A percentile compares a stretch with the other conserved stretches of the same genome.
phyloP scores from a whole-genome alignment of 441 rosid species.

The Adansonia grandidieri region DNA sequence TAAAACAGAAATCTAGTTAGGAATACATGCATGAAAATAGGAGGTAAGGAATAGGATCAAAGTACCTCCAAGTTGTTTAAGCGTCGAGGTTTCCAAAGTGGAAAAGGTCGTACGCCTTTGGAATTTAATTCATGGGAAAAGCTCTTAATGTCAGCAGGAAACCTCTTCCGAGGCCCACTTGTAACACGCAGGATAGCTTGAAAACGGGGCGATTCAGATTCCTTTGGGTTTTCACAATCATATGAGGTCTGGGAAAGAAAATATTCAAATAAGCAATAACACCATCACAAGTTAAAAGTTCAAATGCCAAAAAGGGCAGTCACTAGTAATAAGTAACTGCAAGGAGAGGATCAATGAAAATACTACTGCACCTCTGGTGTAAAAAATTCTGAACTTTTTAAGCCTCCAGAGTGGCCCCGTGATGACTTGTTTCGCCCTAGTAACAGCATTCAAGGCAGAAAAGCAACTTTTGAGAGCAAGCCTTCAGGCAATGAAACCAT shows the following conservation, averaged over 20 bases:
- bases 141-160: constrained; percentile 83
- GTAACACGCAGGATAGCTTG: constrained; percentile 96
- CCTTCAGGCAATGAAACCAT: neutral
- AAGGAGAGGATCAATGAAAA: constrained; percentile 29
- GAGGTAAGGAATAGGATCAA: constrained; percentile 21
- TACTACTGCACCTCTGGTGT: constrained; percentile 81
- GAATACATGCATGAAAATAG: constrained; percentile 25
- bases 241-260: constrained; percentile 48
- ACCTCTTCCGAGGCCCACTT: constrained; percentile 91
- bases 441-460: constrained; percentile 33
- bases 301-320: neutral
- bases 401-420: constrained; percentile 59
- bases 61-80: constrained; percentile 85
- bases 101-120: constrained; percentile 95
- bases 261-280: constrained; percentile 25
- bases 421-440: constrained; percentile 60
- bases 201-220: constrained; percentile 97
- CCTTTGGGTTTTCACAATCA: constrained; percentile 82
- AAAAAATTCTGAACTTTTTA: constrained; percentile 77
- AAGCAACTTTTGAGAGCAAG: constrained; percentile 16
- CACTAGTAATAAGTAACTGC: constrained; percentile 24
- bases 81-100: constrained; percentile 92
- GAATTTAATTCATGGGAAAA: constrained; percentile 97
- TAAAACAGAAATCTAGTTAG: constrained; percentile 34
- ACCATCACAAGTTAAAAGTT: constrained; percentile 11